These are phyloP conservation scores for Musa acuminata DNA, from an alignment of 176 grass and related monocot species.

Conservation along the genomic window DNA sequence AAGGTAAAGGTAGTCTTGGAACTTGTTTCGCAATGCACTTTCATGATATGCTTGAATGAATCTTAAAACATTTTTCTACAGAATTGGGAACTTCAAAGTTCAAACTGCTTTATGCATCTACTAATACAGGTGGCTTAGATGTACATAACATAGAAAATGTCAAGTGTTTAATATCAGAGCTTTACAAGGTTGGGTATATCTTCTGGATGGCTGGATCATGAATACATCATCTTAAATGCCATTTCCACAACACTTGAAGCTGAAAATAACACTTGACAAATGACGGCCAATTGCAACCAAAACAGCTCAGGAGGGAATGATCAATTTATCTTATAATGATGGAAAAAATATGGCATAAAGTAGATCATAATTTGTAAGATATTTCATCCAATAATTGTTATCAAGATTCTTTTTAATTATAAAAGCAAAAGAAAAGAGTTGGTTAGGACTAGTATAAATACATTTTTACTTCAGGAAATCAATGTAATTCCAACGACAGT, in stretches of 20 bases:
- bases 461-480: neutral
- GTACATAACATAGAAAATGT: no score
- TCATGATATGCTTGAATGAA: no score
- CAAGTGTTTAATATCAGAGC: no score
- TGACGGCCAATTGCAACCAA: neutral
- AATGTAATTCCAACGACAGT: neutral
- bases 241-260: neutral
- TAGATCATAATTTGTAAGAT: neutral
- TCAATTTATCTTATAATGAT: neutral
- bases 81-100: no score
- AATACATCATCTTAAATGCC: neutral
- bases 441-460: neutral
- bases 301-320: neutral
- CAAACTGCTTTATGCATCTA: no score
- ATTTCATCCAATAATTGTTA: no score
- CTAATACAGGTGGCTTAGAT: no score
- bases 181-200: no score
- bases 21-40: no score
- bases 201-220: neutral
- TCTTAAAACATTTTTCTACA: no score
- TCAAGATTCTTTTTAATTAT: neutral
- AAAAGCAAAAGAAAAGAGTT: neutral
- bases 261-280: neutral
- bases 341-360: neutral
- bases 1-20: no score